Base-by-base conservation (phyloP, 2,329 filamentous ascomycete species). In the Colletotrichum nymphaeae region DNA sequence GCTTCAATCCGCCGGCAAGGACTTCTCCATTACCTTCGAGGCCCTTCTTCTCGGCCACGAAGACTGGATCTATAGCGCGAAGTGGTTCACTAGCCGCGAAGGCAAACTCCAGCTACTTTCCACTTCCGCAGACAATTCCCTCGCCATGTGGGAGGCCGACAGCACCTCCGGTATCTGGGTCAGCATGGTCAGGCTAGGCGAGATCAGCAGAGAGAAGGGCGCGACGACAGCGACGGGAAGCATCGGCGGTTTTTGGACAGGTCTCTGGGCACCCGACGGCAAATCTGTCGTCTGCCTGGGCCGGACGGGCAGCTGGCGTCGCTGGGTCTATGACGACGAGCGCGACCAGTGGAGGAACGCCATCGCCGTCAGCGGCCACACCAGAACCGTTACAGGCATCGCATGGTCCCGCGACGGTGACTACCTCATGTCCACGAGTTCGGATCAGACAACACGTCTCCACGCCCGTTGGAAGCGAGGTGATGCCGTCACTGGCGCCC, bases 221-320 rank as follows among this genome's bases (percentile, higher is more conserved):
- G 97, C 97, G 0, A 98, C 97, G 0, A 98, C 96, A 4, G 97
- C 97, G 0, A 99, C 97, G 0, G 97, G 97, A 59, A 98, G 95
- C 81, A 95, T 95, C 1, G 97, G 97, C 75, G 97, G 97, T 0
- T 98, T 98, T 81, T 99, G 97, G 96, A 95, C 94, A 14, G 96
- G 95, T 1, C 87, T 98, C 0, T 99, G 97, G 97, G 93, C 94
- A 6, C 94, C 95, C 3, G 88, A 92, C 75, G 94, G 94, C 9
- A 85, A 86, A 19, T 91, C 91, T 1, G 92, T 98, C 16, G 92
- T 93, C 5, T 95, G 94, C 74, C 89, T 99, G 22, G 95, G 96
- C 1, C 91, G 96, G 53, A 98, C 96, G 0, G 97, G 97, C 32
- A 97, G 95, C 81, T 99, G 97, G 97, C 89, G 97, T 75, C 85